A percentile compares a stretch with the other conserved stretches of the same genome.
Evolutionary conservation across 306 rosid genomes (phyloP).

Genomic region (Cicer arietinum): DNA sequence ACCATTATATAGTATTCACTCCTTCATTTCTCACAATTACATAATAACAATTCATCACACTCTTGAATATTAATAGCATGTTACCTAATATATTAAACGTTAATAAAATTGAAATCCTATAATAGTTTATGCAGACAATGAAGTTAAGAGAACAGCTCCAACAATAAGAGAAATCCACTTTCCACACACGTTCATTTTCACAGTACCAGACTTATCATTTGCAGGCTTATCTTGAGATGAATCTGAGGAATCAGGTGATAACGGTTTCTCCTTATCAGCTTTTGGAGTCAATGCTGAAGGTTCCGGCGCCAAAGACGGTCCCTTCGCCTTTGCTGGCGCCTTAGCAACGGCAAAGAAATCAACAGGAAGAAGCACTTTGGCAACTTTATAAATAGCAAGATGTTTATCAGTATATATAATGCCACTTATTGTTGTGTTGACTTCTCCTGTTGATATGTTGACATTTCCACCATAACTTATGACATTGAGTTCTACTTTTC

Average conservation of each 20-base stretch:
- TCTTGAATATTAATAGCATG: neutral
- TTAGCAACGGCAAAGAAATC: slow-evolving; percentile 55
- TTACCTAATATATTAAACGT: neutral
- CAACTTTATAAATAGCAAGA: slow-evolving; percentile 73
- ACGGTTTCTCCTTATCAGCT: neutral
- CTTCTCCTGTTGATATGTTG: slow-evolving; percentile 65
- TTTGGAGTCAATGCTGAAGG: slow-evolving; percentile 46
- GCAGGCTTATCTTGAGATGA: slow-evolving; percentile 38
- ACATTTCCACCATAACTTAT: slow-evolving; percentile 63
- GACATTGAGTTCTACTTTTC: slow-evolving; percentile 63
- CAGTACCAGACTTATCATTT: slow-evolving; percentile 18
- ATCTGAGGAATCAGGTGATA: slow-evolving; percentile 14
- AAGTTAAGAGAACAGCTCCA: slow-evolving; percentile 32
- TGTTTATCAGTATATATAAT: slow-evolving; percentile 63
- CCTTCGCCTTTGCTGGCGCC: slow-evolving; percentile 47
- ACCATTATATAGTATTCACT: neutral
- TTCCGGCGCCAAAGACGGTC: slow-evolving; percentile 45
- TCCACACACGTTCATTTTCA: slow-evolving; percentile 34
- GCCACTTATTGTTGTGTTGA: slow-evolving; percentile 64
- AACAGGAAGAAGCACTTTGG: slow-evolving; percentile 60
- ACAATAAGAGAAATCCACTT: slow-evolving; percentile 35
- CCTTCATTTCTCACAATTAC: neutral
- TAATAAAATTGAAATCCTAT: neutral
- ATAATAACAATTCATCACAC: slow-evolving; percentile 5
- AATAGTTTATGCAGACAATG: slow-evolving; percentile 4